Evolutionary conservation across 164 flowering plant genomes (phyloP).

Genomic region (Dillenia suffruticosa): DNA sequence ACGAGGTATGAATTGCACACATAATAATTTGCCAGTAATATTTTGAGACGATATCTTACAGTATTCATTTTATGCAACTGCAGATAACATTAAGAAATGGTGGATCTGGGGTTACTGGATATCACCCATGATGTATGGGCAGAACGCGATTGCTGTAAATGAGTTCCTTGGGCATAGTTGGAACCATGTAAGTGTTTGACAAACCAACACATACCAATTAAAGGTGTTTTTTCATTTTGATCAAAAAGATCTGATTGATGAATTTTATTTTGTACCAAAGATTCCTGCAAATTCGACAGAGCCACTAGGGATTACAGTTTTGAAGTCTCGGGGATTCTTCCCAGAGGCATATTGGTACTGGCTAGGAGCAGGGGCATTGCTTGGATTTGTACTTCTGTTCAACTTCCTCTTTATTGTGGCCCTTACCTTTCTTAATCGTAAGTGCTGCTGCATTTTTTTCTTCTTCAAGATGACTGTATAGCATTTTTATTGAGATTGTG

Average conservation of each 20-base stretch:
- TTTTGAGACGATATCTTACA: neutral
- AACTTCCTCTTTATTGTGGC: conserved; percentile 23
- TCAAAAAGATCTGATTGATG: no score
- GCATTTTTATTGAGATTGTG: neutral
- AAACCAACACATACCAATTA: neutral
- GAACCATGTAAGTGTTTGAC: conserved; percentile 37
- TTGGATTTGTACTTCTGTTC: conserved; percentile 26
- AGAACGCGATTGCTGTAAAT: conserved; percentile 40
- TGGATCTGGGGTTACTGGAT: conserved; percentile 69
- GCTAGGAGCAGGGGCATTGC: conserved; percentile 29
- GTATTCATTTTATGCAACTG: neutral
- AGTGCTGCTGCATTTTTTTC: conserved; percentile 1
- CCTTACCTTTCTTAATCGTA: conserved; percentile 29
- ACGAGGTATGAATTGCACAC: conserved; percentile 2
- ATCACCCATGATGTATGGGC: conserved; percentile 61
- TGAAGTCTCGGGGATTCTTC: conserved; percentile 27
- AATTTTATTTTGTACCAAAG: conserved; percentile 4
- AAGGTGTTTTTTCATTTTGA: no score
- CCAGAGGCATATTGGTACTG: conserved; percentile 36
- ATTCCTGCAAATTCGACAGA: conserved; percentile 12
- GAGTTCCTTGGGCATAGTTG: conserved; percentile 61
- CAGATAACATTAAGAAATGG: conserved; percentile 43
- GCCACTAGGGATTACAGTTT: conserved; percentile 22
- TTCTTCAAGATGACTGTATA: no score
- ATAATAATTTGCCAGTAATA: neutral